A percentile compares a stretch with the other conserved stretches of the same genome.
Conservation (phyloP, 345 rosid species). For the Euphorbia pulcherrima region DNA sequence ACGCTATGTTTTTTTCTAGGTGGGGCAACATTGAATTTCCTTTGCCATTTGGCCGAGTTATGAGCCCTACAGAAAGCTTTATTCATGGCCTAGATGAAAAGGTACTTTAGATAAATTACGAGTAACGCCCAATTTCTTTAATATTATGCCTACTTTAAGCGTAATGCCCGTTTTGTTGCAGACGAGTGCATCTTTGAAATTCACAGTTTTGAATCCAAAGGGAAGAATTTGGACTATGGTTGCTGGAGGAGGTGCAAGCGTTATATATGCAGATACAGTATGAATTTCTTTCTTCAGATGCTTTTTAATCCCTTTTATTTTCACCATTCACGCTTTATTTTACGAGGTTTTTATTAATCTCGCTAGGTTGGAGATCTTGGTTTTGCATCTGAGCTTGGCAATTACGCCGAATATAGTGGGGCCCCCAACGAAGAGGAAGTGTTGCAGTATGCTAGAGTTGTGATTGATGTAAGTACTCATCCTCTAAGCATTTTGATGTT, state of each 20-base stretch:
- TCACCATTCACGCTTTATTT: background rate
- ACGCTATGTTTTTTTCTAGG: slow-evolving; percentile 37
- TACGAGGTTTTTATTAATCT: background rate
- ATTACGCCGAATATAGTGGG: slow-evolving; percentile 95
- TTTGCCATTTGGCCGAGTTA: slow-evolving; percentile 89
- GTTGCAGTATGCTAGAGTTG: slow-evolving; percentile 96
- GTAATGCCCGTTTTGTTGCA: slow-evolving; percentile 30
- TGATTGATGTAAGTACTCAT: slow-evolving; percentile 60
- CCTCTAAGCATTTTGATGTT: slow-evolving; percentile 3
- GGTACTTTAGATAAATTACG: slow-evolving; percentile 38
- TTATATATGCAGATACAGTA: slow-evolving; percentile 91
- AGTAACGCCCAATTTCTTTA: slow-evolving; percentile 10
- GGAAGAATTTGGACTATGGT: slow-evolving; percentile 97
- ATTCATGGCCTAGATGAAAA: slow-evolving; percentile 95
- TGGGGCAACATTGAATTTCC: slow-evolving; percentile 95
- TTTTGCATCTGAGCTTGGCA: slow-evolving; percentile 82
- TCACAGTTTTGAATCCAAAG: slow-evolving; percentile 87
- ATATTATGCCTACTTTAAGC: too few relatives aligned
- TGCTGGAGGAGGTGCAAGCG: slow-evolving; percentile 99
- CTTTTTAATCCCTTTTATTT: background rate
- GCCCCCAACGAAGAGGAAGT: slow-evolving; percentile 98
- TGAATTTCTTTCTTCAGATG: slow-evolving; percentile 18
- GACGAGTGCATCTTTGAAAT: slow-evolving; percentile 97
- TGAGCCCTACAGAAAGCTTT: slow-evolving; percentile 82
- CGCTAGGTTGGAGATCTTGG: slow-evolving; percentile 92